Percentiles rank a stretch among this genome's conserved stretches.
phyloP scores from a whole-genome alignment of 805 yeast genomes.

The Zygosaccharomyces rouxii region DNA sequence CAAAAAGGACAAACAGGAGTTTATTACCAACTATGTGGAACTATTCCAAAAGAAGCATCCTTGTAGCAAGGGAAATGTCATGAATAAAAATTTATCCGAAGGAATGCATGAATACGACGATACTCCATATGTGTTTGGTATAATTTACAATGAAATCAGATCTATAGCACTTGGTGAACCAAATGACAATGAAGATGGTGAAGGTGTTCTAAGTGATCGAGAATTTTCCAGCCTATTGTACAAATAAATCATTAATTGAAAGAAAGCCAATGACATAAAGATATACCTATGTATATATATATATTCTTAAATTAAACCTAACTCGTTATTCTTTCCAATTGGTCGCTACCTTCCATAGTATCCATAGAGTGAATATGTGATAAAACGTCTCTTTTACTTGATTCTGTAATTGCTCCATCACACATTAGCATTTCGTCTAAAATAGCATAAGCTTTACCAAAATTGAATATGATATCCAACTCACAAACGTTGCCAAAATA shows the following conservation, averaged over 20 bases:
- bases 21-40: conserved; percentile 30
- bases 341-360: conserved; percentile 75
- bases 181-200: conserved; percentile 19
- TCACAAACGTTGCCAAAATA: conserved; percentile 95
- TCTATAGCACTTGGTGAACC: conserved; percentile 22
- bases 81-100: conserved; percentile 33
- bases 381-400: conserved; percentile 74
- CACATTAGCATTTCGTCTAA: conserved; percentile 77
- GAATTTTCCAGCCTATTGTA: conserved; percentile 18
- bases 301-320: conserved; percentile 16
- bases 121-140: conserved; percentile 38
- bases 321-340: conserved; percentile 42
- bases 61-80: conserved; percentile 35
- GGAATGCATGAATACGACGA: conserved; percentile 39
- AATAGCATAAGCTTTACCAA: conserved; percentile 87
- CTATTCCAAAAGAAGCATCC: conserved; percentile 35
- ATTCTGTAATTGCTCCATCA: conserved; percentile 84
- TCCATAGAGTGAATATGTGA: conserved; percentile 79
- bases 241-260: conserved; percentile 5
- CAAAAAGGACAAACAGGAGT: conserved; percentile 26
- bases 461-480: conserved; percentile 92
- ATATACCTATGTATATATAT: background rate
- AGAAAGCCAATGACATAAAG: no score
- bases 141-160: conserved; percentile 36
- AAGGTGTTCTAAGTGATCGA: conserved; percentile 24